A percentile compares a stretch with the other conserved stretches of the same genome.
Conservation (phyloP, 768 basidiomycete genomes). For the Gloeostereum incarnatum region DNA sequence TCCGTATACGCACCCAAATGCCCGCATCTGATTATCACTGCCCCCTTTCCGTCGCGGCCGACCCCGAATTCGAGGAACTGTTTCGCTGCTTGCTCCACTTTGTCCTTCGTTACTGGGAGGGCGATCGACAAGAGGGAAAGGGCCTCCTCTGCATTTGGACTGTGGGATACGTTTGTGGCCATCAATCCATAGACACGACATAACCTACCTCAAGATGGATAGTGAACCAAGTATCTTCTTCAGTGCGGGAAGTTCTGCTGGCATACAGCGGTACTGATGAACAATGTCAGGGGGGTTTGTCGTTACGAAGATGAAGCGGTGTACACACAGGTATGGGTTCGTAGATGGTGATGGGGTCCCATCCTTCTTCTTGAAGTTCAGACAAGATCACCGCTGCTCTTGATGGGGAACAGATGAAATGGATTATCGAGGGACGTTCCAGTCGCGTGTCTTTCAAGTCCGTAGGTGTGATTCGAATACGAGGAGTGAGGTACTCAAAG, state of each 20-base stretch:
- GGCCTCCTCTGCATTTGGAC: conserved; percentile 86
- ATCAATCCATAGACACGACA: conserved; percentile 1
- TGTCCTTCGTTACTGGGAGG: conserved; percentile 33
- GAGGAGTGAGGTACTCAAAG: conserved; percentile 71
- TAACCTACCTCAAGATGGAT: conserved; percentile 54
- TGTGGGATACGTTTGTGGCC: conserved; percentile 15
- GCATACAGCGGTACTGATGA: conserved; percentile 63
- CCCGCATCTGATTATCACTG: conserved; percentile 71
- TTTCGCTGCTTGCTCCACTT: conserved; percentile 60
- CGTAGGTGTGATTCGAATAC: conserved; percentile 59
- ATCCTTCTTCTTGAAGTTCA: conserved; percentile 47
- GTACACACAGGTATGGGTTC: conserved; percentile 78
- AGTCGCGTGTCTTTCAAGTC: conserved; percentile 54
- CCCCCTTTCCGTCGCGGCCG: conserved; percentile 46
- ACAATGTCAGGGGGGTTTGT: conserved; percentile 6
- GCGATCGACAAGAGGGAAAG: conserved; percentile 51
- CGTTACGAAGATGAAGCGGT: background rate
- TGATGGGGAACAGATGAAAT: conserved; percentile 80
- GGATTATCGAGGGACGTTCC: conserved; percentile 43
- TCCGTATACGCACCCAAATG: conserved; percentile 62
- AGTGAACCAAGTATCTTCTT: conserved; percentile 47
- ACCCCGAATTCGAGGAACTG: conserved; percentile 55
- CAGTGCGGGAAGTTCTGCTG: conserved; percentile 68
- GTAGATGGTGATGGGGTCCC: conserved; percentile 65
- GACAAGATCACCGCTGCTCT: conserved; percentile 60